Evolutionary conservation across 2,329 filamentous ascomycete species (phyloP), one percentile per base, ranked within the genome.

Genomic region (Alternaria incomplexa): DNA sequence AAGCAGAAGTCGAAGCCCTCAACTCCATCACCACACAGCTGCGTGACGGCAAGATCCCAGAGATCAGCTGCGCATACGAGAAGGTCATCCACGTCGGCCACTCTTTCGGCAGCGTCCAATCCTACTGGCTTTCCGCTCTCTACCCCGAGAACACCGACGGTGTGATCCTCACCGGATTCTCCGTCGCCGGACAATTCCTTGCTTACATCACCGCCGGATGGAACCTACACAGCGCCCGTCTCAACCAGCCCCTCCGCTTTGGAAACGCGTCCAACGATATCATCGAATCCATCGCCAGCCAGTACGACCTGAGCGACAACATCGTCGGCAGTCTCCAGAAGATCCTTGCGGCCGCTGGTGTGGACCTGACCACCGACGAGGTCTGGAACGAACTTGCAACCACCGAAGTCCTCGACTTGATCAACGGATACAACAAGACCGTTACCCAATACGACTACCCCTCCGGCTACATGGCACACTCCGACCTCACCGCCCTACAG

Each of bases 51-150:
- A 69, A 72, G 0, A 78, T 90, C 23, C 73, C 80, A 0, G 77
- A 79, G 20, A 74, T 86, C n/a, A 73, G 73, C 26, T 67, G 75
- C 50, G 45, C 64, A 4, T 83, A 81, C 67, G 56, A 77, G 9
- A 82, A 85, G 70, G 79, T 87, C 23, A 80, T 88, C 9, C 88
- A 91, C 73, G 82, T 89, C 15, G 89, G 89, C 12, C 88, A 91
- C 80, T 88, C 86, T 0, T 91, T 89, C 68, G 89, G 89, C 30
- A 88, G 87, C 0, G 78, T 84, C 6, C 85, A 88, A 68, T 85
- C 84, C 3, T 89, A 88, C 76, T 83, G 79, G 51, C 81, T 91
- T 20, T 84, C 85, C 8, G 82, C 82, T 50, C 73, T 80, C 61
- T 80, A 87, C 69, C 87, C 87, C 1, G 72, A 82, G 57, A 79